phyloP scores from a whole-genome alignment of 1,284 basidiomycete genomes.

The Phellinidium pouzarii region DNA sequence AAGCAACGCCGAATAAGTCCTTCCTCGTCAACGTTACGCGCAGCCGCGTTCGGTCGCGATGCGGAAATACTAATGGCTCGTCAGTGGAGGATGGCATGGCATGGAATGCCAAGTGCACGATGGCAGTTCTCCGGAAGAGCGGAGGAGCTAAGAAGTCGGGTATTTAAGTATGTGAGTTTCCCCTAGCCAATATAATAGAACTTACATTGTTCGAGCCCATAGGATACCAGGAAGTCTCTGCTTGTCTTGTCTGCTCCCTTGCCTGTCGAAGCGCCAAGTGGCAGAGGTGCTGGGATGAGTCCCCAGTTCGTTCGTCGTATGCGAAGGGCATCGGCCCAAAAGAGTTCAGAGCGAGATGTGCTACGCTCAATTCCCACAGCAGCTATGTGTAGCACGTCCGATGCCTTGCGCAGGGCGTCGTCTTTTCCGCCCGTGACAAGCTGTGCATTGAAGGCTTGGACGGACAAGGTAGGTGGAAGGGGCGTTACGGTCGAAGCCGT shows the following conservation, averaged over 20 bases:
- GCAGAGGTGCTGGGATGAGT: conserved; percentile 67
- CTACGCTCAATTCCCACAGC: conserved; percentile 61
- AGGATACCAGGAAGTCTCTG: conserved; percentile 72
- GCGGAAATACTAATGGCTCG: conserved; percentile 49
- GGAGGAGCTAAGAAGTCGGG: conserved; percentile 44
- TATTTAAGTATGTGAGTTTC: conserved; percentile 13
- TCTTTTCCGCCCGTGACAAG: conserved; percentile 71
- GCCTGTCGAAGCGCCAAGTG: conserved; percentile 55
- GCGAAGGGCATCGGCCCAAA: conserved; percentile 73
- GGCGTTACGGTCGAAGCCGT: conserved; percentile 61
- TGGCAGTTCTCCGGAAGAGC: conserved; percentile 53
- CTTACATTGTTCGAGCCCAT: conserved; percentile 73
- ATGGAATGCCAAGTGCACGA: conserved; percentile 56
- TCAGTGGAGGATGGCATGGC: conserved; percentile 33
- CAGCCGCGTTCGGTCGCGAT: conserved; percentile 52
- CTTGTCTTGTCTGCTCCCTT: conserved; percentile 71
- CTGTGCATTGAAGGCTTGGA: conserved; percentile 70
- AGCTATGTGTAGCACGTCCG: conserved; percentile 59
- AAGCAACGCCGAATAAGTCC: conserved; percentile 29
- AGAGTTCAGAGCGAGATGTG: conserved; percentile 54
- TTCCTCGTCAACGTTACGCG: conserved; percentile 44
- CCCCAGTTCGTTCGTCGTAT: conserved; percentile 71
- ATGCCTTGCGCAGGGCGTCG: conserved; percentile 64
- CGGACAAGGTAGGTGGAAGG: conserved; percentile 54
- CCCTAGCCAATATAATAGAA: conserved; percentile 18